Conservation (phyloP, 352 stramenopile species). For the Albugo candida region DNA sequence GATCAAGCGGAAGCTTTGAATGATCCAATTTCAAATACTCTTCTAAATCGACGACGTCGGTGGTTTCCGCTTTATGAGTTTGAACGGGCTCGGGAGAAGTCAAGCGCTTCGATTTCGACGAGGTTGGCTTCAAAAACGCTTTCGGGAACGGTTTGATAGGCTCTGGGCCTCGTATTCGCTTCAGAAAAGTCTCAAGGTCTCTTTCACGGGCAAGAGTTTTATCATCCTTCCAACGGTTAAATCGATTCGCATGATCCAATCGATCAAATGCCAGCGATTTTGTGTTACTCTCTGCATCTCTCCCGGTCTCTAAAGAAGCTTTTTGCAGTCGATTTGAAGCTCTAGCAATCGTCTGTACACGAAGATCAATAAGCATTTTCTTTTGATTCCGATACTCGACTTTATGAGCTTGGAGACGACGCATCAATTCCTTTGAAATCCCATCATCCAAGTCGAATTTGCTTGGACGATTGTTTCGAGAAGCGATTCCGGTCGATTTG, state of each 20-base stretch:
- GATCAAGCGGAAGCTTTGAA: constrained; percentile 79
- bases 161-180: constrained; percentile 25
- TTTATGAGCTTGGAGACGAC: too few species aligned
- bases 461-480: too few species aligned
- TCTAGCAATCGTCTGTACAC: too few species aligned
- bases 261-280: constrained; percentile 26
- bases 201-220: constrained; percentile 39
- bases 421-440: too few species aligned
- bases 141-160: constrained; percentile 32
- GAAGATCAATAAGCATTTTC: too few species aligned
- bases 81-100: not conserved
- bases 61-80: not conserved
- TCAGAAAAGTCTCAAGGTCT: constrained; percentile 32
- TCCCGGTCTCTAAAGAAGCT: too few species aligned
- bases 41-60: not conserved
- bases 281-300: too few species aligned
- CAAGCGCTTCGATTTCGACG: not conserved
- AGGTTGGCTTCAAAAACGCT: not conserved
- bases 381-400: too few species aligned
- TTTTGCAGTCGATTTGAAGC: too few species aligned
- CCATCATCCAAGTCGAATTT: too few species aligned
- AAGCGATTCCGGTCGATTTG: too few species aligned
- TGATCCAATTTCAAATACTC: constrained; percentile 48
- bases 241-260: constrained; percentile 75
- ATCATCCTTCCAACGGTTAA: constrained; percentile 67